Base-by-base conservation (phyloP, 768 basidiomycete species). In the Russula foetens region DNA sequence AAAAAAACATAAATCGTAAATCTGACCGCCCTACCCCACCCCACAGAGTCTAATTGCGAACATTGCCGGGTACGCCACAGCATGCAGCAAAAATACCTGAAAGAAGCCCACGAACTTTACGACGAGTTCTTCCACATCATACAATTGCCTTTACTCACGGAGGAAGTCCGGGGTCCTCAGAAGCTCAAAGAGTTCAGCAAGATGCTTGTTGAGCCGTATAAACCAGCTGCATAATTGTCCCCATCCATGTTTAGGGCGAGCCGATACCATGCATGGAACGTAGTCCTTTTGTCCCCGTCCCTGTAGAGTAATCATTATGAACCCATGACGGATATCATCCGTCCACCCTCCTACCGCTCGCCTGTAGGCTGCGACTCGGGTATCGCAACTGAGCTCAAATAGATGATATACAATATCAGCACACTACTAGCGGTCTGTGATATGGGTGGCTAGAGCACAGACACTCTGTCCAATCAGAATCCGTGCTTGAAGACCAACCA, bases 61-160 rank as follows among this genome's bases (percentile, higher is more conserved):
- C 96, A 98, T 73, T 99, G 97, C 74, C 79, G 81, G 54, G 94
- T 98, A 21, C 84, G 97, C 61, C 86, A 92, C 73, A 89, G 87
- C 76, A 98, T 98, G 96, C 94, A 98, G 74, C 94, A 97, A 74
- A 98, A 97, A 73, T 99, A 99, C 73, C 83, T 99, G 23, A 81
- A 79, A 50, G 97, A 98, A 75, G 95, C 96, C 17, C 92, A 97
- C 74, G 96, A 98, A 70, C 85, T 98, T 51, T 97, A 97, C 71
- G 92, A 92, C 73, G 93, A 97, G 68, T 97, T 96, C 72, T 99
- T 98, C 85, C 94, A 99, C 73, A 97, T 99, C 67, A 75, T 98
- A 17, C 84, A 88, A 71, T 81, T 99, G 50, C 97, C 97, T 2
- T 75, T 99, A 38, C 83, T 98, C 56, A 97, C 94, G 5, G 95